Evolutionary conservation across 1,284 basidiomycete species (phyloP).

Genomic region (Tilletia horrida): DNA sequence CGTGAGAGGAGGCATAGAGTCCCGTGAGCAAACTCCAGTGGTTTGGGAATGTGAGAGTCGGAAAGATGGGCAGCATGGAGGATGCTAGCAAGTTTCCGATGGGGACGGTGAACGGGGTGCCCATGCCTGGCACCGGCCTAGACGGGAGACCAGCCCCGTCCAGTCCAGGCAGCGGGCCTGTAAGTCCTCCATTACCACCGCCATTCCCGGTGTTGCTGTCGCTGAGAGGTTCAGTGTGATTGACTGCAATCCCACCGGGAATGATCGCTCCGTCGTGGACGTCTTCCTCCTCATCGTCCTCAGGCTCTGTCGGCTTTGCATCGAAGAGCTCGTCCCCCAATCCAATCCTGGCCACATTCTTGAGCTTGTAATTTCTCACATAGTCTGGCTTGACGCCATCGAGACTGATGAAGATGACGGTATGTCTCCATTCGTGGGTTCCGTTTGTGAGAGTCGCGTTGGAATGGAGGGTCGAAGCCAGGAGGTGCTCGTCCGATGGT

Average conservation of each 20-base stretch:
- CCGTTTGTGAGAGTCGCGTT: slow-evolving; percentile 22
- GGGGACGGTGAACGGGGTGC: background rate
- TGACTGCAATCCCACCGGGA: slow-evolving; percentile 12
- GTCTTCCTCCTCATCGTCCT: slow-evolving; percentile 1
- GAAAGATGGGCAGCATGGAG: slow-evolving; percentile 75
- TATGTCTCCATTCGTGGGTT: slow-evolving; percentile 57
- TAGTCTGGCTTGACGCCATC: slow-evolving; percentile 84
- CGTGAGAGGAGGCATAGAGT: slow-evolving; percentile 59
- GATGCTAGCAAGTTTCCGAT: slow-evolving; percentile 17
- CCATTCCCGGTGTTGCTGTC: background rate
- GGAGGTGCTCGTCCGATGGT: slow-evolving; percentile 16
- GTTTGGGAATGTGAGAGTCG: slow-evolving; percentile 76
- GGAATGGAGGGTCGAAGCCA: slow-evolving; percentile 19
- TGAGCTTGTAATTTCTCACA: slow-evolving; percentile 65
- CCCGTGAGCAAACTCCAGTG: slow-evolving; percentile 58
- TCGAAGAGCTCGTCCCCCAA: slow-evolving; percentile 9
- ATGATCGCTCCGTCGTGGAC: background rate
- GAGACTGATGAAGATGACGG: slow-evolving; percentile 77
- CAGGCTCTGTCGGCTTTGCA: background rate
- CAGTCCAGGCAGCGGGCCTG: background rate
- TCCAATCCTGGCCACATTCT: background rate
- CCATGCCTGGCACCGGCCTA: background rate
- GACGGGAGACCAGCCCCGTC: background rate
- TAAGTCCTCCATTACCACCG: background rate
- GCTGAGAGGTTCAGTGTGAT: background rate